These are phyloP conservation scores for Malus fusca DNA, from an alignment of 306 rosid species.

Conservation along the genomic window DNA sequence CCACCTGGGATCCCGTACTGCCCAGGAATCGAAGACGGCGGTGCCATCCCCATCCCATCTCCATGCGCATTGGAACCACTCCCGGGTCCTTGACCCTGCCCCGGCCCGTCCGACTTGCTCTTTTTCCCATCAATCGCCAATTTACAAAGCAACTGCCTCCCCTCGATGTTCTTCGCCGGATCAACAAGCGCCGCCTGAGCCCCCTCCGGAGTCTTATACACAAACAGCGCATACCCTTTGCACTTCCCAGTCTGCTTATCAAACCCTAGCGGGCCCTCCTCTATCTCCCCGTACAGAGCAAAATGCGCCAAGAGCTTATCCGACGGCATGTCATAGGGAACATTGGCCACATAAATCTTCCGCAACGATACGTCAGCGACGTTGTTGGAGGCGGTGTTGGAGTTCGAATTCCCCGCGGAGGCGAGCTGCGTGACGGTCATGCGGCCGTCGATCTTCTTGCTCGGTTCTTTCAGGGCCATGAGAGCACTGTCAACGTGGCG, in stretches of 20 bases:
- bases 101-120: slow-evolving; percentile 53
- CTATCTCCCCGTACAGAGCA: slow-evolving; percentile 71
- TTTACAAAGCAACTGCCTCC: slow-evolving; percentile 72
- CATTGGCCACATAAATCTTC: slow-evolving; percentile 87
- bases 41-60: slow-evolving; percentile 32
- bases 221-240: slow-evolving; percentile 79
- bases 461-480: slow-evolving; percentile 84
- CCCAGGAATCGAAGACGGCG: slow-evolving; percentile 38
- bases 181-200: slow-evolving; percentile 78
- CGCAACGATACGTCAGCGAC: slow-evolving; percentile 42
- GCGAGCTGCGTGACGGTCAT: slow-evolving; percentile 98
- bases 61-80: slow-evolving; percentile 40
- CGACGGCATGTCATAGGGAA: slow-evolving; percentile 73
- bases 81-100: slow-evolving; percentile 23
- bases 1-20: slow-evolving; percentile 57
- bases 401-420: slow-evolving; percentile 53
- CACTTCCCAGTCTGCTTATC: slow-evolving; percentile 92
- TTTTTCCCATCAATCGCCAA: slow-evolving; percentile 84
- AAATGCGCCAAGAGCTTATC: slow-evolving; percentile 78
- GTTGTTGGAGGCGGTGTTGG: slow-evolving; percentile 9
- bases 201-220: slow-evolving; percentile 74
- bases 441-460: slow-evolving; percentile 92
- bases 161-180: slow-evolving; percentile 81
- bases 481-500: slow-evolving; percentile 80
- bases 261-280: slow-evolving; percentile 94